phyloP scores from a whole-genome alignment of 106 monocot species.

The Dendrobium officinale region DNA sequence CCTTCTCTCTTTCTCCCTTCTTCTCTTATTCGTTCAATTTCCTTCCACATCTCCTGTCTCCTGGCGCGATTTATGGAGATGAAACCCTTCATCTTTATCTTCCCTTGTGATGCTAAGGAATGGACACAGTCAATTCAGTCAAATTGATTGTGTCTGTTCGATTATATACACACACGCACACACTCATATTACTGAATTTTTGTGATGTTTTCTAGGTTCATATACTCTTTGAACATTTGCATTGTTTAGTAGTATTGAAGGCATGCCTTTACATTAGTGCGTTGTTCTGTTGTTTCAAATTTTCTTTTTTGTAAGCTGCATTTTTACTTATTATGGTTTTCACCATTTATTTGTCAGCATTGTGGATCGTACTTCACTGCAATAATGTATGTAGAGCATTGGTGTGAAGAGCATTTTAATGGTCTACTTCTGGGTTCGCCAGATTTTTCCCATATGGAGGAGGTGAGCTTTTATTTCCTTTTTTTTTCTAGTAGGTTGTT shows the following conservation, averaged over 20 bases:
- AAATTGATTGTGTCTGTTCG: no score
- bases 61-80: no score
- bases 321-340: neutral
- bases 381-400: conserved; percentile 82
- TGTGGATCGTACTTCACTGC: conserved; percentile 86
- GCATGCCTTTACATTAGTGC: neutral
- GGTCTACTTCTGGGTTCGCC: conserved; percentile 57
- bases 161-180: no score
- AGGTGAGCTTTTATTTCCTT: conserved; percentile 29
- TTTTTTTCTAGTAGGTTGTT: neutral
- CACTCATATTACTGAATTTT: no score
- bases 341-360: conserved; percentile 30
- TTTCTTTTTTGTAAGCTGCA: neutral
- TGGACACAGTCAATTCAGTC: no score
- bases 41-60: no score
- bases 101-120: no score
- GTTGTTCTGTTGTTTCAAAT: neutral
- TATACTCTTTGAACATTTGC: neutral
- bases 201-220: no score
- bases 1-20: no score
- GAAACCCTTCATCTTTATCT: no score
- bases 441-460: conserved; percentile 66
- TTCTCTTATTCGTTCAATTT: no score
- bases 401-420: conserved; percentile 91
- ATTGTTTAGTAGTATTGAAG: neutral